Evolutionary conservation across 495 filamentous ascomycete genomes (phyloP).

Genomic region (Cryomyces minteri): DNA sequence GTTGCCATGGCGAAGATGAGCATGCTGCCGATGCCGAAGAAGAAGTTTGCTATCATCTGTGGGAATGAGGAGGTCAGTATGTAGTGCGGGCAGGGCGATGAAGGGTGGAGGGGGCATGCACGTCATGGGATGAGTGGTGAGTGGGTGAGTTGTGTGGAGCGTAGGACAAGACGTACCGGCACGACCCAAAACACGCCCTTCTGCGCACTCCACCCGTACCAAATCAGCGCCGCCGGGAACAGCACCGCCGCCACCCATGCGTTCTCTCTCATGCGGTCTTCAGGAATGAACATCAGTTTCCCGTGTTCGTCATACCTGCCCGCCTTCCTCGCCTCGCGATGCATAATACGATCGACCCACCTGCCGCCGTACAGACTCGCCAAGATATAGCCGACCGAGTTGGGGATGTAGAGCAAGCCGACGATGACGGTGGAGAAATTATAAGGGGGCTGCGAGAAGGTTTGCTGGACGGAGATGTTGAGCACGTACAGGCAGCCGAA

Average conservation of each 20-base stretch:
- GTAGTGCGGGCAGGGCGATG: conserved; percentile 1
- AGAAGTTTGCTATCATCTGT: conserved; percentile 62
- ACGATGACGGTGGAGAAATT: conserved; percentile 54
- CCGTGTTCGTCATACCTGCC: conserved; percentile 51
- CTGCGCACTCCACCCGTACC: conserved; percentile 48
- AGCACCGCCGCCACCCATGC: conserved; percentile 63
- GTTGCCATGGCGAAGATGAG: conserved; percentile 44
- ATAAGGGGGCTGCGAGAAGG: conserved; percentile 60
- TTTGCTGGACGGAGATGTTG: conserved; percentile 66
- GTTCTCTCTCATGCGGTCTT: conserved; percentile 84
- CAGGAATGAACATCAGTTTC: conserved; percentile 52
- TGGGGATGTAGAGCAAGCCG: conserved; percentile 68
- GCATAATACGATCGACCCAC: conserved; percentile 88
- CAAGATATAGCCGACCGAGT: conserved; percentile 58
- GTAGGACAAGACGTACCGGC: conserved; percentile 30
- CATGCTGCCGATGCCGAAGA: conserved; percentile 80
- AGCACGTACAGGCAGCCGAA: conserved; percentile 73
- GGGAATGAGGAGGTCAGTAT: background rate
- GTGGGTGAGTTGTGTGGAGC: background rate
- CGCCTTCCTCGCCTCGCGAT: conserved; percentile 54
- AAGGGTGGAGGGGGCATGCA: conserved; percentile 14
- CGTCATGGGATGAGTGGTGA: background rate
- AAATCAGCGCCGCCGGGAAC: conserved; percentile 49
- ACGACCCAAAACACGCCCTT: conserved; percentile 39
- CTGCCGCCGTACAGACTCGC: conserved; percentile 57